phyloP scores from a whole-genome alignment of 352 stramenopile species.

The Globisporangium nagaii region DNA sequence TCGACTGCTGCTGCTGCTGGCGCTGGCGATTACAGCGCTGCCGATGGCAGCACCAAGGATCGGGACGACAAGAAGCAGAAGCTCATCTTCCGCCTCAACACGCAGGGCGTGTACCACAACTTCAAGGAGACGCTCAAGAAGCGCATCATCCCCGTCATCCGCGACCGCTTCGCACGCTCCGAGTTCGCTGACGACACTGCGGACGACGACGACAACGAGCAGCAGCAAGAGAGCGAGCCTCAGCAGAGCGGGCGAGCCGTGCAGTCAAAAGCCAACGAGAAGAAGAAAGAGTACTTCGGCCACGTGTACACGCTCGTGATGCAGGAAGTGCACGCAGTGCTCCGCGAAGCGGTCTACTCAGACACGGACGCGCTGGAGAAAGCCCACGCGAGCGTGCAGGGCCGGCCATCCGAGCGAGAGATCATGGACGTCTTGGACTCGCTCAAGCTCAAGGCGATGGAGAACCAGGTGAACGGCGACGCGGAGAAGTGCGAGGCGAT shows the following conservation, averaged over 20 bases:
- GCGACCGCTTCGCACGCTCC: slow-evolving; percentile 38
- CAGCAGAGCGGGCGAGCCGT: not conserved
- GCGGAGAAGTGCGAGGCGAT: slow-evolving; percentile 55
- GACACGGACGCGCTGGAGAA: slow-evolving; percentile 33
- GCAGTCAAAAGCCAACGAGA: slow-evolving; percentile 9
- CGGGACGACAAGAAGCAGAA: slow-evolving; percentile 67
- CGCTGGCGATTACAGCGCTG: not conserved
- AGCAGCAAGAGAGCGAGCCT: too few relatives aligned
- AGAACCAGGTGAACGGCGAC: slow-evolving; percentile 69
- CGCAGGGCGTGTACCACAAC: slow-evolving; percentile 65
- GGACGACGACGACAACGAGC: slow-evolving; percentile 6
- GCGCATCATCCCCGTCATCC: slow-evolving; percentile 66
- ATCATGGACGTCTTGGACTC: slow-evolving; percentile 23
- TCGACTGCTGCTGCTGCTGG: not conserved
- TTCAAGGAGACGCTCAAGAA: slow-evolving; percentile 86
- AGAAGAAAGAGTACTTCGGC: slow-evolving; percentile 58
- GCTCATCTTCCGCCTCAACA: slow-evolving; percentile 76
- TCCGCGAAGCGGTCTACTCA: slow-evolving; percentile 54
- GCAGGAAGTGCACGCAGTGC: slow-evolving; percentile 66
- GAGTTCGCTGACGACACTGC: slow-evolving; percentile 16
- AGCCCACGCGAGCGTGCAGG: slow-evolving; percentile 12
- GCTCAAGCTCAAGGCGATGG: slow-evolving; percentile 45
- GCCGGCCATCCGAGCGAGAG: slow-evolving; percentile 18
- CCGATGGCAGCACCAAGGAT: not conserved
- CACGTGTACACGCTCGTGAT: slow-evolving; percentile 66